Conservation (phyloP, 2,329 filamentous ascomycete species). For the Aspergillus sergii region DNA sequence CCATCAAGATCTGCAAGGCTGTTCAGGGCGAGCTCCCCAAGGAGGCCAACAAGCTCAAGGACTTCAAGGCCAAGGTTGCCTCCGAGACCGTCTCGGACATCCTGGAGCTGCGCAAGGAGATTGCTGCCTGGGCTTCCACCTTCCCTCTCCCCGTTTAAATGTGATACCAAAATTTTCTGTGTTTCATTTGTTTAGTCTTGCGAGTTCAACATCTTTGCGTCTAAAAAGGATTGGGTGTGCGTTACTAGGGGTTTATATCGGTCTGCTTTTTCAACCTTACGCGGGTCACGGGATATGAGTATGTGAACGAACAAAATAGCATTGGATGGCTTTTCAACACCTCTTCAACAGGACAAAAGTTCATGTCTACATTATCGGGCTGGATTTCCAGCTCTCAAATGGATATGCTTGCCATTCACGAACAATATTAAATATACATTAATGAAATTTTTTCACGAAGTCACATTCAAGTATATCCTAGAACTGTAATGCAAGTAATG, state of each 20-base stretch:
- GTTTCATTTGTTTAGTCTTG: conserved; percentile 14
- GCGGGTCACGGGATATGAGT: conserved; percentile 38
- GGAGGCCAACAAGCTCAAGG: conserved; percentile 99
- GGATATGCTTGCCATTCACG: conserved; percentile 7
- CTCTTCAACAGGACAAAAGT: conserved; percentile 30
- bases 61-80: conserved; percentile 94
- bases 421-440: conserved; percentile 16
- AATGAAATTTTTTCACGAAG: conserved; percentile 14
- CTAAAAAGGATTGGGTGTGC: conserved; percentile 34
- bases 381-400: background rate
- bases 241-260: conserved; percentile 39
- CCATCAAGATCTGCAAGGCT: conserved; percentile 87
- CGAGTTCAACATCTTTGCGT: conserved; percentile 43
- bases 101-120: conserved; percentile 83
- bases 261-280: conserved; percentile 46
- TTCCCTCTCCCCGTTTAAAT: conserved; percentile 79
- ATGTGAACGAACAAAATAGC: conserved; percentile 28
- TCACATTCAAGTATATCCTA: conserved; percentile 8
- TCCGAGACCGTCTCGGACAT: conserved; percentile 79
- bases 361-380: conserved; percentile 10
- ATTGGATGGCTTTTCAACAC: conserved; percentile 31
- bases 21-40: conserved; percentile 84
- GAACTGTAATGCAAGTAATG: background rate
- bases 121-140: conserved; percentile 78
- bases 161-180: conserved; percentile 23